A percentile compares a stretch with the other conserved stretches of the same genome.
These are phyloP conservation scores for Apiotrichum akiyoshidainum DNA, from an alignment of 1,284 basidiomycete species.

Conservation along the genomic window DNA sequence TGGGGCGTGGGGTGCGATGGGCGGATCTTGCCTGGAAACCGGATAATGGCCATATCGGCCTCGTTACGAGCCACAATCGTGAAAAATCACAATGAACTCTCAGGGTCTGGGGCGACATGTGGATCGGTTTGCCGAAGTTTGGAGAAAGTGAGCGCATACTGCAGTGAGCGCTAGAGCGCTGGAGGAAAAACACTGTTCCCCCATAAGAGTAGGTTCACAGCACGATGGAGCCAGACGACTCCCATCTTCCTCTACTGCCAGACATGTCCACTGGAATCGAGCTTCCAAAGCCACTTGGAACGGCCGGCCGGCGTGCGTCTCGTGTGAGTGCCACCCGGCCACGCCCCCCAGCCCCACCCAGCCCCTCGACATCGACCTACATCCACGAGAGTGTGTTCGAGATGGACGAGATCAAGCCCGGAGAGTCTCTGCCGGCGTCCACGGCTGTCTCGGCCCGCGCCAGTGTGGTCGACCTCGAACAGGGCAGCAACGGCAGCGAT, in stretches of 20 bases:
- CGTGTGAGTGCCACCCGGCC: background rate
- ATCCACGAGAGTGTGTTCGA: background rate
- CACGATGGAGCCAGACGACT: no score
- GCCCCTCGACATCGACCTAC: background rate
- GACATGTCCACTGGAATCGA: constrained; percentile 1
- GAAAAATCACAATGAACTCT: no score
- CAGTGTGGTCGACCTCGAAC: constrained; percentile 2
- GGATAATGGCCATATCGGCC: no score
- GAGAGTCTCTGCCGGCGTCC: background rate
- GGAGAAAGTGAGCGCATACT: no score
- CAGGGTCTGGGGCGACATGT: no score
- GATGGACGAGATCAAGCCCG: constrained; percentile 1
- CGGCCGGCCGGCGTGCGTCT: background rate
- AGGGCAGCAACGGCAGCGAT: background rate
- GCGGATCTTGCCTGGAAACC: no score
- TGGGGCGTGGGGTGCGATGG: no score
- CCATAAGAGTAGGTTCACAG: no score
- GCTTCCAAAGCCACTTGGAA: background rate
- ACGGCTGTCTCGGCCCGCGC: background rate
- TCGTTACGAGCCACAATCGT: no score
- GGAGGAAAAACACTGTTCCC: no score
- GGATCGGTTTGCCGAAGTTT: no score
- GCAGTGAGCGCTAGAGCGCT: no score
- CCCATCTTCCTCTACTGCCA: background rate
- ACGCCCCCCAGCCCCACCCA: background rate